Evolutionary conservation across 805 yeast genomes (phyloP).

Genomic region (Candida saitoana): DNA sequence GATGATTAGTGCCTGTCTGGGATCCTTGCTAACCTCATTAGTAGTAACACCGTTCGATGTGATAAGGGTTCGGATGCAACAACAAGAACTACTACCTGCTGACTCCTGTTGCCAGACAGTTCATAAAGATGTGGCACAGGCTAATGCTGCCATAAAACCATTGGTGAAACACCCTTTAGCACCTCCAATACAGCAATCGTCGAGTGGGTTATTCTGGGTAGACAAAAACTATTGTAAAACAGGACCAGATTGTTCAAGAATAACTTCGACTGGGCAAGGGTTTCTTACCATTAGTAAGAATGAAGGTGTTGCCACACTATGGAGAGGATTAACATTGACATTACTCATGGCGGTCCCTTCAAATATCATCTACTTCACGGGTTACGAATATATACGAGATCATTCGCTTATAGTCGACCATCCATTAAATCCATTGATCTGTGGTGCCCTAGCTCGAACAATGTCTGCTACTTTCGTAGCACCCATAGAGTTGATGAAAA

Average conservation of each 20-base stretch:
- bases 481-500: conserved; percentile 83
- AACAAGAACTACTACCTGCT: conserved; percentile 56
- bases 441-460: conserved; percentile 82
- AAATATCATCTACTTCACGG: conserved; percentile 89
- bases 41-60: conserved; percentile 82
- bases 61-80: conserved; percentile 71
- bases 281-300: conserved; percentile 56
- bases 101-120: conserved; percentile 3
- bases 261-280: conserved; percentile 74
- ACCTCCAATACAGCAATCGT: conserved; percentile 18
- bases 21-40: conserved; percentile 67
- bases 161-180: conserved; percentile 8
- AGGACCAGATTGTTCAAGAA: conserved; percentile 39
- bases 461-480: conserved; percentile 81
- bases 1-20: conserved; percentile 76
- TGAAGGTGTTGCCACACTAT: conserved; percentile 76
- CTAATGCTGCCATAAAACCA: background rate
- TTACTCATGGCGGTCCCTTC: conserved; percentile 88
- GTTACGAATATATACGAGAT: conserved; percentile 84
- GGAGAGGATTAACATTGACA: conserved; percentile 86
- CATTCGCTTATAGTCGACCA: conserved; percentile 41
- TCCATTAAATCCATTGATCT: conserved; percentile 72
- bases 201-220: conserved; percentile 33
- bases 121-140: background rate
- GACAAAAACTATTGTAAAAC: conserved; percentile 34